Evolutionary conservation across 306 rosid species (phyloP).

Genomic region (Trifolium fragiferum): DNA sequence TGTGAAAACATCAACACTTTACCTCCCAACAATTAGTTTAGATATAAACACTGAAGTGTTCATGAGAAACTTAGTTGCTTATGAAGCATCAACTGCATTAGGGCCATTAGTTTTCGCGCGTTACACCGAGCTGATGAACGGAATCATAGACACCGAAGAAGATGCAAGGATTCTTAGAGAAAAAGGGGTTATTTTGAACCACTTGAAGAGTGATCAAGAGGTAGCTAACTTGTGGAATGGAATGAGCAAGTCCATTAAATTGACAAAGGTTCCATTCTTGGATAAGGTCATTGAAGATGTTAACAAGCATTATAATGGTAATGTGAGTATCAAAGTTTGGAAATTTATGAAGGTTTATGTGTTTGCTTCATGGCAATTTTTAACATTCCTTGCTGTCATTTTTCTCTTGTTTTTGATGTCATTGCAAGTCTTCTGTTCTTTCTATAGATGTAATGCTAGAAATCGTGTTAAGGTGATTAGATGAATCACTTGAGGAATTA

Average conservation of each 20-base stretch:
- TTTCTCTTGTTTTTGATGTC: conserved; percentile 60
- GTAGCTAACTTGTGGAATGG: conserved; percentile 81
- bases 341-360: conserved; percentile 61
- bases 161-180: conserved; percentile 78
- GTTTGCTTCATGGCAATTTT: conserved; percentile 71
- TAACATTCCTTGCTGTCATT: conserved; percentile 60
- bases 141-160: conserved; percentile 76
- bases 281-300: conserved; percentile 85
- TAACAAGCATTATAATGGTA: conserved; percentile 64
- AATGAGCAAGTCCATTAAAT: conserved; percentile 77
- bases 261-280: conserved; percentile 79
- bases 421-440: conserved; percentile 51
- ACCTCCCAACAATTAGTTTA: conserved; percentile 65
- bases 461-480: conserved; percentile 1
- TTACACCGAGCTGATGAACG: conserved; percentile 80
- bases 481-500: conserved; percentile 14
- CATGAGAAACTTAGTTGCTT: conserved; percentile 76
- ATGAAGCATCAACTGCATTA: conserved; percentile 71
- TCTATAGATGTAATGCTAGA: conserved; percentile 43
- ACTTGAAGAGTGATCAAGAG: conserved; percentile 76
- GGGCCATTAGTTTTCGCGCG: conserved; percentile 78
- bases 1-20: conserved; percentile 45
- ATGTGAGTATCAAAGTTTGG: conserved; percentile 59
- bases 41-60: conserved; percentile 65
- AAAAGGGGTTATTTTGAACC: conserved; percentile 70